These are phyloP conservation scores for Eurotiales sp. DNA, from an alignment of 2,329 filamentous ascomycete species.

Conservation along the genomic window DNA sequence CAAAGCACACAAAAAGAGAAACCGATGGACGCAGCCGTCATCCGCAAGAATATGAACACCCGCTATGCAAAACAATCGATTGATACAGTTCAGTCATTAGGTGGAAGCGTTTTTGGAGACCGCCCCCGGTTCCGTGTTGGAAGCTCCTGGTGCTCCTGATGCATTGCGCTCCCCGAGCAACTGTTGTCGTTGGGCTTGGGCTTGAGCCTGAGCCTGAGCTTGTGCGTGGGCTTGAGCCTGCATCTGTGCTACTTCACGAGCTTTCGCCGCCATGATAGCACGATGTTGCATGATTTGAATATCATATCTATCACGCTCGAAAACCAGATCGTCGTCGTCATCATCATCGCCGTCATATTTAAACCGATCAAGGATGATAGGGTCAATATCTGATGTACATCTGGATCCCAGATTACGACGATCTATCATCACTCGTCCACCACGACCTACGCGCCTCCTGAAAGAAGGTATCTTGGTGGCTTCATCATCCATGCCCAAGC, in stretches of 20 bases:
- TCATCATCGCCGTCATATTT: slow-evolving; percentile 87
- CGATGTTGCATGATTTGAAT: slow-evolving; percentile 56
- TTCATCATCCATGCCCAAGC: slow-evolving; percentile 43
- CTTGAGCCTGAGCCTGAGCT: slow-evolving; percentile 38
- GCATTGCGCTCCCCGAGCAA: slow-evolving; percentile 33
- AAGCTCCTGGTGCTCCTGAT: slow-evolving; percentile 25
- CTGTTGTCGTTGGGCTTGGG: slow-evolving; percentile 33
- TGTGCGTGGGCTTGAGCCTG: slow-evolving; percentile 43
- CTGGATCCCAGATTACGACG: slow-evolving; percentile 64
- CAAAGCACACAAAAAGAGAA: slow-evolving; percentile 9
- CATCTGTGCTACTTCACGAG: slow-evolving; percentile 38
- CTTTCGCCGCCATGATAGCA: slow-evolving; percentile 46
- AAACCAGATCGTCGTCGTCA: slow-evolving; percentile 69
- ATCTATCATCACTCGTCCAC: slow-evolving; percentile 85
- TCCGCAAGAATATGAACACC: slow-evolving; percentile 1
- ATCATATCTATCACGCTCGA: slow-evolving; percentile 68
- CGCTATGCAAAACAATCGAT: slow-evolving; percentile 13
- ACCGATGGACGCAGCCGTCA: slow-evolving; percentile 16
- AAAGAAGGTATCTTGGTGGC: slow-evolving; percentile 59
- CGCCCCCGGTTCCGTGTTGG: slow-evolving; percentile 29
- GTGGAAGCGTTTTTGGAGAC: slow-evolving; percentile 27
- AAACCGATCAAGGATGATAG: slow-evolving; percentile 64
- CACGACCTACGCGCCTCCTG: slow-evolving; percentile 77
- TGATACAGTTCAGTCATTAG: slow-evolving; percentile 21
- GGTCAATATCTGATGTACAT: slow-evolving; percentile 44